phyloP scores from a whole-genome alignment of 805 yeast species.

The Kuraishia piskuri region DNA sequence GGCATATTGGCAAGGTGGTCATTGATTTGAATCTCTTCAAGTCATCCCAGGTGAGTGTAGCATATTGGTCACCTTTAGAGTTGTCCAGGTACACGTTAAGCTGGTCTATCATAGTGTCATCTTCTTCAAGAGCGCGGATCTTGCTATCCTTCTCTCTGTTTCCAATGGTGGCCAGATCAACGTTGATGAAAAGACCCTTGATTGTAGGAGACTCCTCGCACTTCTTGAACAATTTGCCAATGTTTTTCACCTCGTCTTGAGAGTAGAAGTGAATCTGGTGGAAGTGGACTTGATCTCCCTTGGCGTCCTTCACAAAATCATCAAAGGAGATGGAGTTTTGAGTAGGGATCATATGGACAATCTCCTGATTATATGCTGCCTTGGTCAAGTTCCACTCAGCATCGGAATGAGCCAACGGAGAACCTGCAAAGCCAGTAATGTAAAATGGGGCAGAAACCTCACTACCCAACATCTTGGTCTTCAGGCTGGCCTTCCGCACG shows the following conservation, averaged over 20 bases:
- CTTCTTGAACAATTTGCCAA: conserved; percentile 44
- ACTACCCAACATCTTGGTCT: conserved; percentile 64
- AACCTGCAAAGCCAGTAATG: conserved; percentile 84
- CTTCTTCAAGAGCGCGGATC: conserved; percentile 46
- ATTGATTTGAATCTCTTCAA: conserved; percentile 42
- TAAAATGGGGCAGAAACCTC: conserved; percentile 68
- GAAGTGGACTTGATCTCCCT: conserved; percentile 55
- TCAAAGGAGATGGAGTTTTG: conserved; percentile 75
- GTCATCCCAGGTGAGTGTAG: conserved; percentile 46
- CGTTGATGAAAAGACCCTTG: conserved; percentile 74
- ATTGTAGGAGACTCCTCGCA: conserved; percentile 56
- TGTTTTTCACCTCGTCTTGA: conserved; percentile 53
- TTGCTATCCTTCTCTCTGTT: conserved; percentile 81
- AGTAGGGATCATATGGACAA: conserved; percentile 81
- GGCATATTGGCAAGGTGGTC: conserved; percentile 37
- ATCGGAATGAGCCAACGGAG: conserved; percentile 76
- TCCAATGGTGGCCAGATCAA: conserved; percentile 81
- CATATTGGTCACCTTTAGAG: conserved; percentile 1
- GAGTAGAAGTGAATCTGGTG: conserved; percentile 55
- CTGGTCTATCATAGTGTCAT: conserved; percentile 9
- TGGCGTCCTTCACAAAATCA: conserved; percentile 58
- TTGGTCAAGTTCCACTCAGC: conserved; percentile 77
- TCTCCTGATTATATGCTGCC: conserved; percentile 54
- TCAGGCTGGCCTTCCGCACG: conserved; percentile 51
- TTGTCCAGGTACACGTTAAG: conserved; percentile 9